A percentile compares a stretch with the other conserved stretches of the same genome.
Evolutionary conservation across 192 early-diverging fungal genomes (phyloP).

Genomic region (Coemansia sp.): DNA sequence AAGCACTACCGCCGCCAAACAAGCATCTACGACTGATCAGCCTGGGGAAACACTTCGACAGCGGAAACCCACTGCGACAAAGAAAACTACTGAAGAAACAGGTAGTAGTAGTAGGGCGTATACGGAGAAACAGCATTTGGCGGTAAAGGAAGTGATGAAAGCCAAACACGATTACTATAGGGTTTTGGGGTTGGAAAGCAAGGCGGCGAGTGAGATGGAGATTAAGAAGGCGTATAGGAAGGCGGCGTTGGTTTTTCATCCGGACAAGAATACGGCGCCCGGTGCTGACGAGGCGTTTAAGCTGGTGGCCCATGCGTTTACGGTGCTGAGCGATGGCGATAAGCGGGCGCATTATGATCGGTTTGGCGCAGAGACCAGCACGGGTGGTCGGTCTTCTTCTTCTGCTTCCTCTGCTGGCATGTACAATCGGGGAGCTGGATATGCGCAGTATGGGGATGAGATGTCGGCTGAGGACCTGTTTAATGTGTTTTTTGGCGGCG

Average conservation of each 20-base stretch:
- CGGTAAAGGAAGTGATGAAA: conserved; percentile 76
- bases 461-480: conserved; percentile 93
- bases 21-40: too few species aligned
- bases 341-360: conserved; percentile 87
- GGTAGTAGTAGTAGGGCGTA: conserved; percentile 57
- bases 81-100: conserved; percentile 9
- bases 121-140: conserved; percentile 75
- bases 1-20: neutral
- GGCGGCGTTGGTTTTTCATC: conserved; percentile 91
- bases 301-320: conserved; percentile 90
- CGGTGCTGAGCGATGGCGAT: conserved; percentile 81
- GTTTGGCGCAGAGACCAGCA: conserved; percentile 65
- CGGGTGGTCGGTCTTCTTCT: neutral
- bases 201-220: conserved; percentile 74
- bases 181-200: conserved; percentile 70
- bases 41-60: neutral
- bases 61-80: neutral
- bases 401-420: conserved; percentile 8
- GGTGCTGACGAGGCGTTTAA: conserved; percentile 97
- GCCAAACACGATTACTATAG: conserved; percentile 82
- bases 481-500: conserved; percentile 92
- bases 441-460: conserved; percentile 62
- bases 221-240: conserved; percentile 96
- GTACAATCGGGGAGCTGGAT: neutral
- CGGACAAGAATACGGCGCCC: conserved; percentile 93